phyloP scores from a whole-genome alignment of 768 basidiomycete species.

The Tricholoma saponaceum region DNA sequence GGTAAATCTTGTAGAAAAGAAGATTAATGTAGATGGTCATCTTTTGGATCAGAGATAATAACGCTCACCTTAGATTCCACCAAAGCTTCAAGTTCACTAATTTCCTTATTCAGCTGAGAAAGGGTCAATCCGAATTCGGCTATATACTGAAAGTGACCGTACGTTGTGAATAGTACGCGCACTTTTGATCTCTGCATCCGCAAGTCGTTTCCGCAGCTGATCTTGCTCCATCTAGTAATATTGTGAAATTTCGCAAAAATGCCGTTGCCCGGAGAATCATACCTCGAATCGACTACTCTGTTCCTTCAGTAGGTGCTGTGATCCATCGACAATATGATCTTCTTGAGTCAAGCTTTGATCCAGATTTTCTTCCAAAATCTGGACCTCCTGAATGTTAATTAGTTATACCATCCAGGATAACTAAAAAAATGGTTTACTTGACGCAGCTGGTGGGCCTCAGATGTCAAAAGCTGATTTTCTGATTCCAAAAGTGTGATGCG shows the following conservation, averaged over 20 bases:
- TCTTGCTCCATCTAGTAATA: conserved; percentile 57
- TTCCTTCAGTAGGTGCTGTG: conserved; percentile 42
- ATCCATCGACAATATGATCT: conserved; percentile 27
- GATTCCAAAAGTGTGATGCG: conserved; percentile 69
- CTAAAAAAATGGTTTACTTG: conserved; percentile 41
- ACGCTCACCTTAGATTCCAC: conserved; percentile 84
- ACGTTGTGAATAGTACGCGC: conserved; percentile 68
- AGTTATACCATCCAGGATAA: not conserved
- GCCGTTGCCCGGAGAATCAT: conserved; percentile 8
- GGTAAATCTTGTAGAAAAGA: conserved; percentile 62
- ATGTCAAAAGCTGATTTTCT: conserved; percentile 66
- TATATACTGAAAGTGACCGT: conserved; percentile 19
- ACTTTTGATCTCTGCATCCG: conserved; percentile 72
- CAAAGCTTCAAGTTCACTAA: conserved; percentile 86
- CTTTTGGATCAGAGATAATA: not conserved
- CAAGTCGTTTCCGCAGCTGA: conserved; percentile 62
- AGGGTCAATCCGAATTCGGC: not conserved
- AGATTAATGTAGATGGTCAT: not conserved
- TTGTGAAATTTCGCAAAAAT: not conserved
- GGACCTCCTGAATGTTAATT: conserved; percentile 55
- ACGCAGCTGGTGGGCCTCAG: conserved; percentile 69
- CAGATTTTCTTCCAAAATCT: conserved; percentile 70
- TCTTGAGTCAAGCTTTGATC: conserved; percentile 57
- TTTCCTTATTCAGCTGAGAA: conserved; percentile 80
- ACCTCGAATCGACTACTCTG: conserved; percentile 54